phyloP scores from a whole-genome alignment of 345 rosid species.

The Nasturtium officinale region DNA sequence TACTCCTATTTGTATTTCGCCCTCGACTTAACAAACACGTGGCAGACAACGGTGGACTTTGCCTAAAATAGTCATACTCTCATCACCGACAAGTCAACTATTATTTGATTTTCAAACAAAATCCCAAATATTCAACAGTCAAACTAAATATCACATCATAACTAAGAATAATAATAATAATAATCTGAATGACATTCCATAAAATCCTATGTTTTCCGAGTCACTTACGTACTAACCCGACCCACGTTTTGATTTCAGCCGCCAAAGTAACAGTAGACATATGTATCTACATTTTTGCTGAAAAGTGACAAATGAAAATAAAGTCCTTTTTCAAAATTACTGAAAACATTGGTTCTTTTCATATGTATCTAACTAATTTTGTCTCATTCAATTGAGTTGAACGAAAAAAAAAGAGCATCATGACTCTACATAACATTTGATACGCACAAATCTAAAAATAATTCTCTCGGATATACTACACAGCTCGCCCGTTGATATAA shows the following conservation, averaged over 20 bases:
- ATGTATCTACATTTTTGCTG: not conserved
- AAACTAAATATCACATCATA: slow-evolving; percentile 31
- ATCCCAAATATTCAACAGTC: slow-evolving; percentile 30
- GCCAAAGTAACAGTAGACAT: slow-evolving; percentile 38
- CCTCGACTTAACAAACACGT: slow-evolving; percentile 30
- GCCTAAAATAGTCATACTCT: not conserved
- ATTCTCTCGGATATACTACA: not conserved
- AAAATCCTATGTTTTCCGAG: slow-evolving; percentile 13
- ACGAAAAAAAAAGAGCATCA: not conserved
- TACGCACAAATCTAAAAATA: not conserved
- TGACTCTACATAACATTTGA: not conserved
- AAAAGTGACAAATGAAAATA: not conserved
- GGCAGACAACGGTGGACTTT: slow-evolving; percentile 28
- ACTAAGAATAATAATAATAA: not conserved
- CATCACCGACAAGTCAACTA: slow-evolving; percentile 39
- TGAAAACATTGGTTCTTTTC: not conserved
- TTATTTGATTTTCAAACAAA: slow-evolving; percentile 6
- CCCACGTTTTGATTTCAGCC: slow-evolving; percentile 22
- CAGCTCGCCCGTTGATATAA: not conserved
- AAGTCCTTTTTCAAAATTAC: not conserved
- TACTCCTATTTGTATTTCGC: slow-evolving; percentile 6
- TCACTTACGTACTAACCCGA: slow-evolving; percentile 5
- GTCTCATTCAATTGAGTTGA: not conserved
- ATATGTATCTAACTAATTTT: not conserved
- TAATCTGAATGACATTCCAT: slow-evolving; percentile 10